Evolutionary conservation across 257 asterid species (phyloP).

Genomic region (Lycium ferocissimum): DNA sequence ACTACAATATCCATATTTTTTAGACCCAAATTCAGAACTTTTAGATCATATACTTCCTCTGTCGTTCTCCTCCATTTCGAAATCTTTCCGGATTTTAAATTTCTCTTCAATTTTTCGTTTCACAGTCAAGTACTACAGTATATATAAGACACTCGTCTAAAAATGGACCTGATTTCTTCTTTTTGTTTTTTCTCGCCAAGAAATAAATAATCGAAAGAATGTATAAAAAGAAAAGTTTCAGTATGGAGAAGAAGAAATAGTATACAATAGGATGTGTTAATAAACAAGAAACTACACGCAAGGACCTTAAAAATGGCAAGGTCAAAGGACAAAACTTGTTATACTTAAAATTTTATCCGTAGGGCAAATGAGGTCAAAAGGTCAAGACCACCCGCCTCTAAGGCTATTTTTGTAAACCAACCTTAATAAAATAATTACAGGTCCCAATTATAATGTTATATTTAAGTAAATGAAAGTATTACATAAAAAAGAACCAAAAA

Average conservation of each 20-base stretch:
- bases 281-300: background rate
- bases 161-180: background rate
- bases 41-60: background rate
- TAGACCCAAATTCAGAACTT: too few relatives aligned
- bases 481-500: background rate
- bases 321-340: background rate
- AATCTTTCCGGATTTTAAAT: background rate
- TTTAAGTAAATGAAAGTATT: background rate
- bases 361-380: background rate
- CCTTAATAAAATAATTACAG: background rate
- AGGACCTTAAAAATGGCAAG: background rate
- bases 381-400: background rate
- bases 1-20: too few relatives aligned
- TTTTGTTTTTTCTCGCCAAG: background rate
- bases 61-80: background rate
- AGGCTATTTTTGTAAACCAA: background rate
- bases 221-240: background rate
- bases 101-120: background rate
- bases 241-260: background rate
- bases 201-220: background rate
- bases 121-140: background rate
- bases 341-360: background rate
- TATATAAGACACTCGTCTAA: background rate
- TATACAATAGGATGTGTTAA: background rate
- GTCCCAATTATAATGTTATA: background rate